Evolutionary conservation across 2,329 filamentous ascomycete genomes (phyloP).

Genomic region (Chaetomiaceae sp.): DNA sequence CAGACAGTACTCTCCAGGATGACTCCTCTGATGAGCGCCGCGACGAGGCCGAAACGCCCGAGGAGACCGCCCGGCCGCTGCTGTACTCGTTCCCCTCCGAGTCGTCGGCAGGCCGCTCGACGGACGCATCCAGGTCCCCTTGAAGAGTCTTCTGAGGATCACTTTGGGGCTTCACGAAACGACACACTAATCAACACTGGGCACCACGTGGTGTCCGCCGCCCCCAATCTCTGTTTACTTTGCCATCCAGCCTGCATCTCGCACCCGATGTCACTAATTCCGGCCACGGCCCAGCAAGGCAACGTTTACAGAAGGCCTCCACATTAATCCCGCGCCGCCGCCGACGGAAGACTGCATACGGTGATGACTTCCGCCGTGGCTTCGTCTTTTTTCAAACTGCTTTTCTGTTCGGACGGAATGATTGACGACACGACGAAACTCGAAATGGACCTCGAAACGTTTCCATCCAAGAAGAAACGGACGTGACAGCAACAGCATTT

Average conservation of each 20-base stretch:
- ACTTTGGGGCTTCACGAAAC: too few relatives aligned
- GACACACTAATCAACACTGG: too few relatives aligned
- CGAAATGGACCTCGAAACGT: neutral
- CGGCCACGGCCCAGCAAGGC: slow-evolving; percentile 11
- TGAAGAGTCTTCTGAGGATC: neutral
- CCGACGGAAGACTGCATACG: neutral
- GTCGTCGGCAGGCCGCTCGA: slow-evolving; percentile 17
- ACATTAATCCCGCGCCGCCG: slow-evolving; percentile 15
- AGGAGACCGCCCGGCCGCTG: slow-evolving; percentile 7
- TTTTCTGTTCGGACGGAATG: too few relatives aligned
- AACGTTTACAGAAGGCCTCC: neutral
- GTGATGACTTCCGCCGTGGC: too few relatives aligned
- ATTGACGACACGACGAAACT: neutral
- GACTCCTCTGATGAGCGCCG: slow-evolving; percentile 15
- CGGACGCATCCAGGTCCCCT: slow-evolving; percentile 8
- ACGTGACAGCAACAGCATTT: neutral
- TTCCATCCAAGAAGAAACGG: too few relatives aligned
- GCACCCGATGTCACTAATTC: slow-evolving; percentile 5
- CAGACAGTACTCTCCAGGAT: slow-evolving; percentile 23
- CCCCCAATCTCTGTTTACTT: too few relatives aligned
- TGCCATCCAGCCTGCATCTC: neutral
- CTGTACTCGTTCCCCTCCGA: slow-evolving; percentile 20
- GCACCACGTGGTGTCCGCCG: too few relatives aligned
- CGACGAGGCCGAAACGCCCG: slow-evolving; percentile 9
- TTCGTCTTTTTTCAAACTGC: too few relatives aligned